These are phyloP conservation scores for Pterothamnion heteromorphum DNA, from an alignment of 31 red algal species.

Conservation along the genomic window DNA sequence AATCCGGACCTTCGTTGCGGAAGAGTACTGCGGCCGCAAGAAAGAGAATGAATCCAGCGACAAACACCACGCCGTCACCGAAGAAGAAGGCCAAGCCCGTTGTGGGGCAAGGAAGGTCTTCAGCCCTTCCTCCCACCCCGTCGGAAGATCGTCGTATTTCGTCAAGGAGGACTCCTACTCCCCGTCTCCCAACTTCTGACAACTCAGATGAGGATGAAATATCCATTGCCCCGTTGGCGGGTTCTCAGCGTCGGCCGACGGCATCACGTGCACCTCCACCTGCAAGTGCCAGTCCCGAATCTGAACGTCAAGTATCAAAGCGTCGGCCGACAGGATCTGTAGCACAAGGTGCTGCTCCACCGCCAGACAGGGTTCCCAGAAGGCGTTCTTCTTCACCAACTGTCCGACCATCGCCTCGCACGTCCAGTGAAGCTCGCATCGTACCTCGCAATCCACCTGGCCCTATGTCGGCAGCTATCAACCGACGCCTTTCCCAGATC, in stretches of 20 bases:
- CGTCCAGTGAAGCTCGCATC: background rate
- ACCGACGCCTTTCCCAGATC: background rate
- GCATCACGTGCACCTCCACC: background rate
- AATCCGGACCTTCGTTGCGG: background rate
- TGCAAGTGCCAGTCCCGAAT: background rate
- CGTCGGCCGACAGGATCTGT: background rate
- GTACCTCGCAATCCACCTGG: background rate
- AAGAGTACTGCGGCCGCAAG: background rate
- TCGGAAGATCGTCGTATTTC: background rate
- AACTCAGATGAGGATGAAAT: background rate
- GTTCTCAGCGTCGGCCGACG: background rate
- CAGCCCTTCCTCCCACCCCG: background rate
- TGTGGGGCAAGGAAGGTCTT: background rate
- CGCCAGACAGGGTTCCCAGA: background rate
- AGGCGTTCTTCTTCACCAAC: background rate
- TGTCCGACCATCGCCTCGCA: background rate
- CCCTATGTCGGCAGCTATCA: background rate
- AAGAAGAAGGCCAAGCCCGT: background rate
- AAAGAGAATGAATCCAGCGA: background rate
- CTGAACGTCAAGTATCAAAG: background rate
- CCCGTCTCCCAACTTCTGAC: background rate
- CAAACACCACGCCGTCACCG: background rate
- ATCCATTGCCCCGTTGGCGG: background rate
- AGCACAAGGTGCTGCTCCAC: background rate
- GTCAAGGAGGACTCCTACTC: background rate